Conservation (phyloP, 1,284 basidiomycete genomes). For the Malassezia yamatoensis region DNA sequence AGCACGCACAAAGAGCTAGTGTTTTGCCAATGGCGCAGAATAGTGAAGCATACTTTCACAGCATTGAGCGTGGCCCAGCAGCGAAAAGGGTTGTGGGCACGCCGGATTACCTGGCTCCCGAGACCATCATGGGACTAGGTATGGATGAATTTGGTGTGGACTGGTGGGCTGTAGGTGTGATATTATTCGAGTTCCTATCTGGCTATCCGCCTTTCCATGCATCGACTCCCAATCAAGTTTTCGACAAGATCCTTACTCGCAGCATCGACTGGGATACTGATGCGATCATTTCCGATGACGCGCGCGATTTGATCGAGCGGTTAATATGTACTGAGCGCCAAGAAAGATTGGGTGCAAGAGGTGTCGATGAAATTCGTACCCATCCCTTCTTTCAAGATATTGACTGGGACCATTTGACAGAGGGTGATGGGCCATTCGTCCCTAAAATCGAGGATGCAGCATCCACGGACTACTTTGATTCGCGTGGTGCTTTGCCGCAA, state of each 20-base stretch:
- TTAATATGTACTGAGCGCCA: constrained; percentile 74
- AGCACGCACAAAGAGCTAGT: constrained; percentile 43
- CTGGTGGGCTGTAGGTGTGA: constrained; percentile 99
- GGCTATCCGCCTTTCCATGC: constrained; percentile 96
- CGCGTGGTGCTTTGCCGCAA: constrained; percentile 78
- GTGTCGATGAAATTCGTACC: constrained; percentile 81
- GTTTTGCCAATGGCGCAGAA: constrained; percentile 55
- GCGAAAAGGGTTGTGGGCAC: constrained; percentile 68
- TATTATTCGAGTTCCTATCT: constrained; percentile 95
- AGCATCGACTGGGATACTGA: constrained; percentile 91
- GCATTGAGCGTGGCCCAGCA: constrained; percentile 6
- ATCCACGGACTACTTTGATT: constrained; percentile 97
- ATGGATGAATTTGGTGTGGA: constrained; percentile 93
- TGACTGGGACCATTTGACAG: constrained; percentile 84
- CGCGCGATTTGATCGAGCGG: constrained; percentile 79
- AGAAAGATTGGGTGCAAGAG: constrained; percentile 71
- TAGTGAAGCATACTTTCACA: constrained; percentile 30
- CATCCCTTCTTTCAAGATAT: constrained; percentile 85
- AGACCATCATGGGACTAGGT: constrained; percentile 88
- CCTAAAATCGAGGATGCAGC: constrained; percentile 90
- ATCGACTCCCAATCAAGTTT: constrained; percentile 89
- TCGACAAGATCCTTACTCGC: constrained; percentile 96
- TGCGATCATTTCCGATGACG: constrained; percentile 66
- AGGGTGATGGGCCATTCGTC: constrained; percentile 83
- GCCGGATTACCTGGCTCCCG: constrained; percentile 90